Evolutionary conservation across 176 grass and related monocot species (phyloP).

Genomic region (Bothriochloa decipiens): DNA sequence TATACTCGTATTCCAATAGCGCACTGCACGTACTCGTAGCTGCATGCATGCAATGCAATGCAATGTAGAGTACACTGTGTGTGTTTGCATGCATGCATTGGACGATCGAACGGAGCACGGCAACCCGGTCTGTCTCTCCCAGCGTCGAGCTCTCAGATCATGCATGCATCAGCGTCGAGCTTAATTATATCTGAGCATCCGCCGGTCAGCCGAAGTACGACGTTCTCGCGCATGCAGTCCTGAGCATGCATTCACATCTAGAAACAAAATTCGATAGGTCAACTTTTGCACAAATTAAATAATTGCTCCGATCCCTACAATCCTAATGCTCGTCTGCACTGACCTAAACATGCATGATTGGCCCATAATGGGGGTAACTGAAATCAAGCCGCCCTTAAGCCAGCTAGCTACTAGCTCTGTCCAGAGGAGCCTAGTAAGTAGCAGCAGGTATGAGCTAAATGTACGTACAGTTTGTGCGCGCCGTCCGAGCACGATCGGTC

Average conservation of each 20-base stretch:
- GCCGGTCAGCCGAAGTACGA: background rate
- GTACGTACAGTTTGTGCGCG: too few species aligned
- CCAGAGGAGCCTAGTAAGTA: too few species aligned
- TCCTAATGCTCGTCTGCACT: background rate
- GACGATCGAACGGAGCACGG: conserved; percentile 7
- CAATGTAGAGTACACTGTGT: background rate
- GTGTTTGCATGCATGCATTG: background rate
- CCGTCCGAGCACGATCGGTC: too few species aligned
- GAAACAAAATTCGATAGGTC: background rate
- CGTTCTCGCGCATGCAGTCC: background rate
- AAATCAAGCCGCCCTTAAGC: too few species aligned
- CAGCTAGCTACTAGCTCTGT: too few species aligned
- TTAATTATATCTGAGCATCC: too few species aligned
- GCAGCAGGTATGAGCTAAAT: too few species aligned
- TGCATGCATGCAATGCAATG: background rate
- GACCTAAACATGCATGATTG: conserved; percentile 1
- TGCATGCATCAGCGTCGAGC: too few species aligned
- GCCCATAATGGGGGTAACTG: background rate
- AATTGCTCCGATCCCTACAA: background rate
- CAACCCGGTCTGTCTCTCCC: background rate
- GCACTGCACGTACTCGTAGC: background rate
- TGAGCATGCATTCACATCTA: background rate
- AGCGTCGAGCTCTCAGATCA: too few species aligned
- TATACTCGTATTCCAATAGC: background rate
- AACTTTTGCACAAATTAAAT: conserved; percentile 3